phyloP scores from a whole-genome alignment of 352 stramenopile species.

The Pythium oligandrum region DNA sequence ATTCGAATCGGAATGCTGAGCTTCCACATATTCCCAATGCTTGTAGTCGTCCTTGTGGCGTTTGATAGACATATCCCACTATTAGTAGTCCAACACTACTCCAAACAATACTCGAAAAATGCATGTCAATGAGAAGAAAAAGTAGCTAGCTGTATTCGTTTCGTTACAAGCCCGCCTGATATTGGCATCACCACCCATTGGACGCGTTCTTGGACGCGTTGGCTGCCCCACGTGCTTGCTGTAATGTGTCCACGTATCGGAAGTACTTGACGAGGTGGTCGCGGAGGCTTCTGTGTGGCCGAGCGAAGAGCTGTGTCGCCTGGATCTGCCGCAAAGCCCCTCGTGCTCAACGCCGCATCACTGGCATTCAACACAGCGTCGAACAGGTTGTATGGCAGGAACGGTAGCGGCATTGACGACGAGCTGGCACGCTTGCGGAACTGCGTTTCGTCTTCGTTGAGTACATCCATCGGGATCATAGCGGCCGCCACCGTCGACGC shows the following conservation, averaged over 20 bases:
- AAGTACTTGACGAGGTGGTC: constrained; percentile 48
- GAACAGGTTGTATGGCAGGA: constrained; percentile 68
- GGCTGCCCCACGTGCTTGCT: constrained; percentile 49
- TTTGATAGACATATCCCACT: too few species aligned
- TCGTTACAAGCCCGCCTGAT: too few species aligned
- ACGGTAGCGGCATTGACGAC: constrained; percentile 30
- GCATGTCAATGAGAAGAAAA: neutral
- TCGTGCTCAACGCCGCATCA: constrained; percentile 27
- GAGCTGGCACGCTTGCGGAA: constrained; percentile 36
- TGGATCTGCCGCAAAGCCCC: constrained; percentile 5
- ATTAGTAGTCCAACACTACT: too few species aligned
- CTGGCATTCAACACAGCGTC: constrained; percentile 52
- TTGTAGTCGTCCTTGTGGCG: too few species aligned
- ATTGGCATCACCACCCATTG: neutral
- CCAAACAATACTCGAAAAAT: neutral
- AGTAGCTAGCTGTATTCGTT: neutral
- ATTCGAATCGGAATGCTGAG: constrained; percentile 58
- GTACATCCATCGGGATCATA: constrained; percentile 32
- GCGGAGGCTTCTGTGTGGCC: constrained; percentile 29
- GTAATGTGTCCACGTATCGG: constrained; percentile 35
- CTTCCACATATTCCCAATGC: constrained; percentile 9
- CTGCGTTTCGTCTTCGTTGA: constrained; percentile 27
- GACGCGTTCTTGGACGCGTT: constrained; percentile 28
- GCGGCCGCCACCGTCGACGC: constrained; percentile 46
- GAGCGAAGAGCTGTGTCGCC: constrained; percentile 19